A percentile compares a stretch with the other conserved stretches of the same genome.
Conservation (phyloP, 306 rosid species). For the Prunus salicina region DNA sequence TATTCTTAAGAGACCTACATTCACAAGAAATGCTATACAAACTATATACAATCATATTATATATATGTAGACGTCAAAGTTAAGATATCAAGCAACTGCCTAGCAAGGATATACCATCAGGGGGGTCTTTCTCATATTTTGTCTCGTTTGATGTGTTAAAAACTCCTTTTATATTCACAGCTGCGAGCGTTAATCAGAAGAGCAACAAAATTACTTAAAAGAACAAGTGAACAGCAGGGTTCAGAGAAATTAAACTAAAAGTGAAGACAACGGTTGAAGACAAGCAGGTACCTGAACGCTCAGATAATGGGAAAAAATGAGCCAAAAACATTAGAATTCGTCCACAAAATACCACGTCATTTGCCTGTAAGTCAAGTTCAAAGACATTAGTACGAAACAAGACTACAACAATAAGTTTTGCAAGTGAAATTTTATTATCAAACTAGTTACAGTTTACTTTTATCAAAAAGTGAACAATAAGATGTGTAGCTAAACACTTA, state of each 20-base stretch:
- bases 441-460: background rate
- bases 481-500: background rate
- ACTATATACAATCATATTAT: background rate
- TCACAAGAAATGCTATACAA: slow-evolving; percentile 5
- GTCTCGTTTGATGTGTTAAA: slow-evolving; percentile 96
- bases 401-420: background rate
- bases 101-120: slow-evolving; percentile 54
- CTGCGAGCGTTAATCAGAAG: slow-evolving; percentile 46
- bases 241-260: slow-evolving; percentile 12
- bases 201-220: slow-evolving; percentile 20
- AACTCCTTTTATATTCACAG: slow-evolving; percentile 95
- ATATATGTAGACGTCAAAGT: background rate
- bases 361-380: slow-evolving; percentile 52
- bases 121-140: slow-evolving; percentile 88
- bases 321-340: slow-evolving; percentile 97
- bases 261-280: slow-evolving; percentile 13
- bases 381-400: slow-evolving; percentile 10
- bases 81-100: slow-evolving; percentile 10
- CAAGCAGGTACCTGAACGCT: slow-evolving; percentile 72
- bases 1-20: slow-evolving; percentile 2
- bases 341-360: slow-evolving; percentile 95
- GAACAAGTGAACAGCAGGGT: background rate
- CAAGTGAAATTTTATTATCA: background rate
- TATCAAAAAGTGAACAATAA: background rate
- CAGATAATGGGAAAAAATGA: slow-evolving; percentile 91